Evolutionary conservation across 768 basidiomycete genomes (phyloP), one percentile per base, ranked within the genome.

Genomic region (Suillus spraguei): DNA sequence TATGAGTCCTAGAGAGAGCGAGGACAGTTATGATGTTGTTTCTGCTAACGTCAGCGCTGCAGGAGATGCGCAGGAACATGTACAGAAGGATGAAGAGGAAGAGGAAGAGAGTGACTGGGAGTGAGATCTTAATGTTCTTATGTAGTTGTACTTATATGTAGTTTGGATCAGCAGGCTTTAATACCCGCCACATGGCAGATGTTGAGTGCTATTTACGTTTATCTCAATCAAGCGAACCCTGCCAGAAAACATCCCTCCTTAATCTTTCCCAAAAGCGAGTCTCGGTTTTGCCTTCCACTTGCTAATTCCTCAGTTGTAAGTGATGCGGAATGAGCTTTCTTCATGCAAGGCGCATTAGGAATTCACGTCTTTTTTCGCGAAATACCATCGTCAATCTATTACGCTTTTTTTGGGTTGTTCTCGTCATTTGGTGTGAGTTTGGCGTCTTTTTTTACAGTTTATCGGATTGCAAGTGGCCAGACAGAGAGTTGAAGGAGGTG

Each of bases 1-100:
- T 14, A 68, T 76, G 42, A 83, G 81, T 66, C 84, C 85, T 9
- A 80, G 87, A 47, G 83, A 82, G 67, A 87, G 87, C 64, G 87
- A 88, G 60, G 88, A 81, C 16, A 87, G 88, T 64, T 91, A 86
- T 70, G 89, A 90, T 70, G 79, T 90, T 7, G 83, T 91, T 33
- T 82, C 84, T 41, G 81, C 80, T 32, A 84, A 82, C 69, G 81
- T 74, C 4, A 84, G 84, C 62, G 80, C 78, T 33, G 76, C 74
- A 35, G 81, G 76, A 55, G 72, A 69, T 39, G 68, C 61, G 9
- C 59, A 54, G 11, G 64, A 66, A 17, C 67, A 42, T 35, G 53
- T 35, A 32, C 79, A 76, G 63, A 74, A 74, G 11, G 77, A 76
- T 5, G 80, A 81, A 9, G 80, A 80, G 0, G 82, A 82, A 6